Percentiles rank a stretch among this genome's conserved stretches.
phyloP scores from a whole-genome alignment of 1,284 basidiomycete species.

The Sphaerobolus stellatus region DNA sequence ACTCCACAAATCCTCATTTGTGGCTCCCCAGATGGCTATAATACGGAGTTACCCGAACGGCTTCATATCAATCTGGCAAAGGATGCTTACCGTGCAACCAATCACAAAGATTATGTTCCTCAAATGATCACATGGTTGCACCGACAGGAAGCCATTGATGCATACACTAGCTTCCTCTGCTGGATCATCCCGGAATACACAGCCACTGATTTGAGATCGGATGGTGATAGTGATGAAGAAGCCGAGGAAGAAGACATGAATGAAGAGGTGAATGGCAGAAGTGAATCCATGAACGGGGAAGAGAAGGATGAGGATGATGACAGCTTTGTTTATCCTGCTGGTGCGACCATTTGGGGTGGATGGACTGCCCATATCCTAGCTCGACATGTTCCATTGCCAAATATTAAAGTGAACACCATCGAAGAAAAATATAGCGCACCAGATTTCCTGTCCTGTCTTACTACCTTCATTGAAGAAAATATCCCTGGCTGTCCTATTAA shows the following conservation, averaged over 20 bases:
- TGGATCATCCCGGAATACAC: too few species aligned
- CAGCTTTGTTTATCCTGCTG: too few species aligned
- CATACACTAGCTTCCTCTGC: too few species aligned
- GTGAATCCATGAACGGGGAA: neutral
- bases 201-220: too few species aligned
- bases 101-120: conserved; percentile 16
- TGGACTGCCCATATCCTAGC: neutral
- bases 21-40: conserved; percentile 31
- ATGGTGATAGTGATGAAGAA: too few species aligned
- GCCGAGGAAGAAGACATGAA: too few species aligned
- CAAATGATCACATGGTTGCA: conserved; percentile 20
- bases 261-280: too few species aligned
- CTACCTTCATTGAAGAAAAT: neutral
- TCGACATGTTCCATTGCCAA: neutral
- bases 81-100: neutral
- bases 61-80: conserved; percentile 13
- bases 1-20: conserved; percentile 22
- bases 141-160: conserved; percentile 16
- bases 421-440: neutral
- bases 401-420: neutral
- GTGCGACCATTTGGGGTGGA: too few species aligned
- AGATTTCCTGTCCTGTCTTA: neutral
- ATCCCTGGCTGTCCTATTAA: too few species aligned
- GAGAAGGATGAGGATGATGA: too few species aligned
- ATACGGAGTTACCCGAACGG: conserved; percentile 32